These are phyloP conservation scores for Metschnikowia arizonensis DNA, from an alignment of 805 yeast species.

Conservation along the genomic window DNA sequence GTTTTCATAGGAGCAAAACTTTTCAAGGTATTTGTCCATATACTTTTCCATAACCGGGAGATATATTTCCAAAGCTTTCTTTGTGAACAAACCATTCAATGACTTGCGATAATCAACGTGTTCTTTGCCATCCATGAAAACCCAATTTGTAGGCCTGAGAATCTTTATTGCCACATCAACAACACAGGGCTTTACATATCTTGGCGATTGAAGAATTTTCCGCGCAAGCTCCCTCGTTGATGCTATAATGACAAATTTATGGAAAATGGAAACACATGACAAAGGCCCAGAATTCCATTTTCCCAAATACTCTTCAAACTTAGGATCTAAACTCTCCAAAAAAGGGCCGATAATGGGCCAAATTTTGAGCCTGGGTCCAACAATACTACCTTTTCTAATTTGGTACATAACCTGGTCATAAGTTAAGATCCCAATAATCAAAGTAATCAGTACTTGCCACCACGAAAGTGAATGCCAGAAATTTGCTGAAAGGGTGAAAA, in stretches of 20 bases:
- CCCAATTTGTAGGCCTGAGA: constrained; percentile 96
- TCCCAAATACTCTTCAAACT: constrained; percentile 85
- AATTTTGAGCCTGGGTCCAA: constrained; percentile 81
- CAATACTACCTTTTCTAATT: constrained; percentile 77
- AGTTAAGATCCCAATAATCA: constrained; percentile 45
- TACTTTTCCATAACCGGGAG: constrained; percentile 79
- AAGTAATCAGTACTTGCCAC: constrained; percentile 48
- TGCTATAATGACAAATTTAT: constrained; percentile 78
- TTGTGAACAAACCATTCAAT: constrained; percentile 84
- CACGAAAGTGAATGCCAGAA: constrained; percentile 39
- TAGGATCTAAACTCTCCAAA: constrained; percentile 89
- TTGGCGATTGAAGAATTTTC: constrained; percentile 49
- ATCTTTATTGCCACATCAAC: constrained; percentile 96
- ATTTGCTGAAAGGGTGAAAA: background rate
- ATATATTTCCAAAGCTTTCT: constrained; percentile 75
- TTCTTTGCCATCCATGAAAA: constrained; percentile 91
- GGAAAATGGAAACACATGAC: constrained; percentile 96
- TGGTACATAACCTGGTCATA: constrained; percentile 81
- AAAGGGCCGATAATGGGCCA: constrained; percentile 98
- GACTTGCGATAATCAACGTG: constrained; percentile 92
- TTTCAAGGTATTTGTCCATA: constrained; percentile 76
- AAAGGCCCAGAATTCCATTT: constrained; percentile 95
- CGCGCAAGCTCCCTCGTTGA: constrained; percentile 19
- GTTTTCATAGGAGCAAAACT: constrained; percentile 58
- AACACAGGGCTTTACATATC: constrained; percentile 92